A percentile compares a stretch with the other conserved stretches of the same genome.
Evolutionary conservation across 2,329 filamentous ascomycete genomes (phyloP).

Genomic region (Cladobotryum mycophilum): DNA sequence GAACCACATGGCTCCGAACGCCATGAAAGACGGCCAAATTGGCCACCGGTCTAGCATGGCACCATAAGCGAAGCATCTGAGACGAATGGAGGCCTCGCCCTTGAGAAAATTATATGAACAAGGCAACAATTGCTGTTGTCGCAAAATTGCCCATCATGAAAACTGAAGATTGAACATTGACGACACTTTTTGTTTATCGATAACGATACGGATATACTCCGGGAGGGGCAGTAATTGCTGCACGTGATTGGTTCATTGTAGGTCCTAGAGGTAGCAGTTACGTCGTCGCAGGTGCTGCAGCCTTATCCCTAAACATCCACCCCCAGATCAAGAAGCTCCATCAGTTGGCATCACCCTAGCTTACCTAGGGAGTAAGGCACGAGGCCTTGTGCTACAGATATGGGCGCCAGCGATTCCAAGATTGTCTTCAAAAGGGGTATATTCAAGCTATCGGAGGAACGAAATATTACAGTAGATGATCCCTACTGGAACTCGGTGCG

Average conservation of each 20-base stretch:
- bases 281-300: too few relatives aligned
- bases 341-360: slow-evolving; percentile 5
- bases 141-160: neutral
- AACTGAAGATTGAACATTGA: neutral
- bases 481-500: slow-evolving; percentile 87
- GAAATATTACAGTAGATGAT: slow-evolving; percentile 79
- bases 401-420: slow-evolving; percentile 99
- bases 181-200: neutral
- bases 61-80: slow-evolving; percentile 24
- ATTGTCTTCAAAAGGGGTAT: slow-evolving; percentile 98
- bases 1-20: neutral
- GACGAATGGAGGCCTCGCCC: slow-evolving; percentile 3
- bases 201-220: neutral
- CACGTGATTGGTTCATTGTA: slow-evolving; percentile 5
- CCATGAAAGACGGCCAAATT: neutral
- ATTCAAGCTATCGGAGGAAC: slow-evolving; percentile 90
- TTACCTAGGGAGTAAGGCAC: slow-evolving; percentile 8
- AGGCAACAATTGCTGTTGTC: neutral
- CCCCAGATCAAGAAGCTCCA: slow-evolving; percentile 8
- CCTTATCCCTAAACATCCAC: slow-evolving; percentile 1
- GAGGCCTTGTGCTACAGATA: slow-evolving; percentile 36
- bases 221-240: neutral
- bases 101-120: neutral
- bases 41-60: slow-evolving; percentile 7
- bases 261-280: neutral